These are phyloP conservation scores for Cercospora sesami DNA, from an alignment of 2,329 filamentous ascomycete species.

Conservation along the genomic window DNA sequence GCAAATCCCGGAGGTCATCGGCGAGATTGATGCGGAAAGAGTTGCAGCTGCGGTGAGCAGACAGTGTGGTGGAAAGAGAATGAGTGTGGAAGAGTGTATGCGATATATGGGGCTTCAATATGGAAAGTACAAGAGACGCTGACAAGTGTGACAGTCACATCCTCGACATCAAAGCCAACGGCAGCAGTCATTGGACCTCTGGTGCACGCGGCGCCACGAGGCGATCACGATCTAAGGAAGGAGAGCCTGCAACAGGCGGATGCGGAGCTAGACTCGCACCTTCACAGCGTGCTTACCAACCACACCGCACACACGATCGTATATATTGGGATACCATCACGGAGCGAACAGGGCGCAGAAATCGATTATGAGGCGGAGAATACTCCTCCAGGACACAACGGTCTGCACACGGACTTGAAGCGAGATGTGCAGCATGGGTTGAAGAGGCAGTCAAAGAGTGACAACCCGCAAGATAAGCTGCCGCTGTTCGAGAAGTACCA, in stretches of 20 bases:
- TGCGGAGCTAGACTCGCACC: constrained; percentile 24
- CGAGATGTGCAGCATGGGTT: constrained; percentile 54
- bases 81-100: constrained; percentile 17
- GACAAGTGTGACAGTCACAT: constrained; percentile 8
- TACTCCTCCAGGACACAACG: constrained; percentile 57
- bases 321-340: constrained; percentile 16
- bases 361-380: constrained; percentile 64
- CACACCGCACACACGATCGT: constrained; percentile 25
- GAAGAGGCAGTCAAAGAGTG: constrained; percentile 37
- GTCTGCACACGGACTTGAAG: constrained; percentile 71
- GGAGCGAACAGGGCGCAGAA: constrained; percentile 1
- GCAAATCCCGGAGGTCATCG: constrained; percentile 56
- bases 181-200: constrained; percentile 20
- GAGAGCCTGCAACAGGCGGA: constrained; percentile 19
- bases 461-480: constrained; percentile 41
- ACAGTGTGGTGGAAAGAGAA: constrained; percentile 42
- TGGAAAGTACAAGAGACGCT: neutral
- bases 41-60: constrained; percentile 47
- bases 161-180: constrained; percentile 15
- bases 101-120: neutral
- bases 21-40: constrained; percentile 47
- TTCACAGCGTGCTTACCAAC: constrained; percentile 19
- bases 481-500: constrained; percentile 89
- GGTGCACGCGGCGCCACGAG: constrained; percentile 13
- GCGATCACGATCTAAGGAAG: constrained; percentile 6